These are phyloP conservation scores for Pichia scutulata DNA, from an alignment of 805 yeast genomes.

Conservation along the genomic window DNA sequence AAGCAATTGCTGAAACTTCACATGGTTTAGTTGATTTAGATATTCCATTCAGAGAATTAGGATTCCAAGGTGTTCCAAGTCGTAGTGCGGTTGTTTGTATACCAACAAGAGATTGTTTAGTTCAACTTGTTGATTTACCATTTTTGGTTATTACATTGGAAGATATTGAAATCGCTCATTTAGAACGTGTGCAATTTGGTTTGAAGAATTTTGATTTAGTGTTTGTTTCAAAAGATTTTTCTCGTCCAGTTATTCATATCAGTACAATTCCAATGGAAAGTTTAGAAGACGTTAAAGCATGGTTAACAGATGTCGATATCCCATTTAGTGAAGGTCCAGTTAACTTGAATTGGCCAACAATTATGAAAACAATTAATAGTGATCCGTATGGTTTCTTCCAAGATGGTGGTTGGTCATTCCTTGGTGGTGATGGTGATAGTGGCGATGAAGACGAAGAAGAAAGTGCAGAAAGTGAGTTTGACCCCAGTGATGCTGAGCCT, in stretches of 20 bases:
- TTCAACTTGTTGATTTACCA: conserved; percentile 92
- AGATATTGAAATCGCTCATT: conserved; percentile 89
- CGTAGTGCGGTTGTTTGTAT: conserved; percentile 90
- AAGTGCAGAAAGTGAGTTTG: conserved; percentile 59
- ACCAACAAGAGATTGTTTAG: conserved; percentile 95
- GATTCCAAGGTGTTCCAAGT: conserved; percentile 96
- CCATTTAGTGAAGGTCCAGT: conserved; percentile 93
- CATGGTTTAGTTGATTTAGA: conserved; percentile 81
- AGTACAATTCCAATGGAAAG: conserved; percentile 92
- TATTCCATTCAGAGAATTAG: conserved; percentile 90
- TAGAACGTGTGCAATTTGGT: conserved; percentile 97
- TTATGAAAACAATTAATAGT: conserved; percentile 86
- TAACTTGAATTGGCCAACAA: conserved; percentile 90
- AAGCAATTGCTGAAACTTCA: conserved; percentile 82
- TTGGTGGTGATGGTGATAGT: conserved; percentile 80
- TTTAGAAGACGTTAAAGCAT: conserved; percentile 85
- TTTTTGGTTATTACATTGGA: conserved; percentile 84
- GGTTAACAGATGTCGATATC: conserved; percentile 97
- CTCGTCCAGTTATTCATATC: conserved; percentile 80
- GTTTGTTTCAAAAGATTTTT: conserved; percentile 90
- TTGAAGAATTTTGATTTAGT: conserved; percentile 93
- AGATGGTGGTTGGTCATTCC: conserved; percentile 95
- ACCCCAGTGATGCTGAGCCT: conserved; percentile 54
- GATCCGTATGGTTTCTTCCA: conserved; percentile 92
- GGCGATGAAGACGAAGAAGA: conserved; percentile 62